Base-by-base conservation (phyloP, 345 rosid species). In the Jatropha curcas region DNA sequence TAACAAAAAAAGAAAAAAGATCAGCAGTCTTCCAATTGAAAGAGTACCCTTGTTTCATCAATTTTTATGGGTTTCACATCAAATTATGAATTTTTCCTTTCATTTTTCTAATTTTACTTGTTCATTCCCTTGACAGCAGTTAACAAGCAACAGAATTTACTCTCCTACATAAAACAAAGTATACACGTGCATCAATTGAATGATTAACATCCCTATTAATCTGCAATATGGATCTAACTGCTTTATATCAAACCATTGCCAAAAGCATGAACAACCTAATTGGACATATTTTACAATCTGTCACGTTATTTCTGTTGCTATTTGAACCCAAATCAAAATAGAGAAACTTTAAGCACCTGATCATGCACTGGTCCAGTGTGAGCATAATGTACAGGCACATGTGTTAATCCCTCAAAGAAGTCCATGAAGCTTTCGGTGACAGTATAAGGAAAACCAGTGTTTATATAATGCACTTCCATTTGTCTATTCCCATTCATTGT, bases 401-500 rank as follows among this genome's bases (percentile, higher is more conserved):
- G 86, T 5, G 82, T 51, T 69, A 81, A 50, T 30, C 86, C 90
- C 68, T 89, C 86, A 41, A 89, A 87, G 82, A 85, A 85, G 70
- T 89, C 84, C 88, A 89, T 84, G 64, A 84, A 87, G 80, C 89
- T 87, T 67, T 85, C 89, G 7, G 84, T 73, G 34, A 28, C 80
- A 63, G 87, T 79, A 75, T 87, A 87, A 75, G 91, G 88, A 77
- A 84, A 85, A 27, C 84, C 90, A 19, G 80, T 83, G 48, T 87
- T 81, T 66, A 84, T 72, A 71, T 85, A 84, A 64, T 85, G 89
- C 67, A 86, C 82, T 71, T 84, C 90, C 90, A 87, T 84, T 60
- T 80, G 89, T 27, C 85, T 75, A 62, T 76, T 69, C 10, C 74
- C 86, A 24, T 84, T 86, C 93, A 87, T 87, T 68, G 80, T 67